These are phyloP conservation scores for Hypocrella siamensis DNA, from an alignment of 2,329 filamentous ascomycete genomes.

Conservation along the genomic window DNA sequence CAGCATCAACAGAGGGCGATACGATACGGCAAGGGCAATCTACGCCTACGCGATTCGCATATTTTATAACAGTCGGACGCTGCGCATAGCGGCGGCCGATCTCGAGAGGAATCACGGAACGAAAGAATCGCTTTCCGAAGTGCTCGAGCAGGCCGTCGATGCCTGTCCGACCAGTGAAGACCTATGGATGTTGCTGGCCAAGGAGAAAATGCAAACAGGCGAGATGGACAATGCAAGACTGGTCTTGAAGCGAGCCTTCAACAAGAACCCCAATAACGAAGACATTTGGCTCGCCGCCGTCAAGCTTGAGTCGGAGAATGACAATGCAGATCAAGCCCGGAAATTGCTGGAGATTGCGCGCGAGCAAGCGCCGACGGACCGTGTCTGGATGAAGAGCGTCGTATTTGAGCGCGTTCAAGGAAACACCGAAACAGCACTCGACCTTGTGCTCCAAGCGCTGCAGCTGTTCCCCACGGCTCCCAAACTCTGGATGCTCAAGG, in stretches of 20 bases:
- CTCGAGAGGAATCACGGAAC: constrained; percentile 80
- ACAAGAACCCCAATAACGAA: constrained; percentile 91
- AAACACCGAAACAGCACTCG: constrained; percentile 65
- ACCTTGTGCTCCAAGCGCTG: constrained; percentile 74
- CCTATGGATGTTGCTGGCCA: constrained; percentile 89
- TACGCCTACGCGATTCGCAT: constrained; percentile 82
- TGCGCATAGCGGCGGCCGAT: constrained; percentile 85
- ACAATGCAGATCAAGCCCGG: constrained; percentile 66
- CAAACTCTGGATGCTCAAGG: constrained; percentile 98
- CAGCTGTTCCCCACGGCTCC: constrained; percentile 71
- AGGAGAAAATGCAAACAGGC: constrained; percentile 83
- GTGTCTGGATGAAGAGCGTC: constrained; percentile 93
- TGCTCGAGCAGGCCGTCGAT: constrained; percentile 86
- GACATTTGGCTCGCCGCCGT: constrained; percentile 96
- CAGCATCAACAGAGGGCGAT: constrained; percentile 66
- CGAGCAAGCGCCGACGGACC: constrained; percentile 80
- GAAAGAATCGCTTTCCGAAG: constrained; percentile 65
- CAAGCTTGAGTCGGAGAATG: constrained; percentile 85
- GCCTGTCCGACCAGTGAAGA: constrained; percentile 83
- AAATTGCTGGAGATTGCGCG: constrained; percentile 70
- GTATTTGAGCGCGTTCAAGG: constrained; percentile 80
- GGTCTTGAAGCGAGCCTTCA: constrained; percentile 79
- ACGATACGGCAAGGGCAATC: constrained; percentile 84
- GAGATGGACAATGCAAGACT: constrained; percentile 74
- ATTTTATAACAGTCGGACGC: constrained; percentile 73